Base-by-base conservation (phyloP, 441 rosid genomes). In the Pelargonium fulgidum region DNA sequence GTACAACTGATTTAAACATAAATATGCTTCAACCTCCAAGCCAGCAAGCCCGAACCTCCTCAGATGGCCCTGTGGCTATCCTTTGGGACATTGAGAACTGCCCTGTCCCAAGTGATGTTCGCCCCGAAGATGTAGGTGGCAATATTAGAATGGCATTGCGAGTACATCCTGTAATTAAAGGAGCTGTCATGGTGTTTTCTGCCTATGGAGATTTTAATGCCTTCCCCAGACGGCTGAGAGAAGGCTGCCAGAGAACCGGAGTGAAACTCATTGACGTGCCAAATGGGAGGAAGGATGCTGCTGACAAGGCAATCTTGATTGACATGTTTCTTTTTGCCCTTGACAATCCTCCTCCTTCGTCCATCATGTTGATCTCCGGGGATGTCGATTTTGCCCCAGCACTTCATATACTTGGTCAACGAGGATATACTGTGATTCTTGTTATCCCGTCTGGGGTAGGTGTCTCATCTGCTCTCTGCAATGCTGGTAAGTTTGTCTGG, bases 61-160 rank as follows among this genome's bases (percentile, higher is more conserved):
- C 75, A 4, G 89, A 86, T 68, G 91, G 92, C 76, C 94, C 96
- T 7, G 82, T 86, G 12, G 92, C 94, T 8, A 86, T 94, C 67
- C 90, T 94, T 16, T 92, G 99, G 99, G 97, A 94, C 77, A 94
- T 92, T 17, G 97, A 94, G 76, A 94, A 94, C 70, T 92, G 97
- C 72, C 91, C 87, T 47, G 90, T 94, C 9, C 99, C 97, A 4
- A 86, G 88, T 68, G 99, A 86, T 76, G 90, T 90, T 4, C 91
- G 96, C 67, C 86, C 98, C 1, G 98, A 94, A 76, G 99, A 92
- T 72, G 96, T 94, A 0, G 97, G 87, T 1, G 87, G 94, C 66
- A 92, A 92, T 75, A 92, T 94, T 66, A 79, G 99, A 81, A 89
- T 84, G 91, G 99, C 99, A 67, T 77, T 94, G 75, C 84, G 80